Evolutionary conservation across 73 alveolate species (phyloP).

Genomic region (Diophrys sp.): DNA sequence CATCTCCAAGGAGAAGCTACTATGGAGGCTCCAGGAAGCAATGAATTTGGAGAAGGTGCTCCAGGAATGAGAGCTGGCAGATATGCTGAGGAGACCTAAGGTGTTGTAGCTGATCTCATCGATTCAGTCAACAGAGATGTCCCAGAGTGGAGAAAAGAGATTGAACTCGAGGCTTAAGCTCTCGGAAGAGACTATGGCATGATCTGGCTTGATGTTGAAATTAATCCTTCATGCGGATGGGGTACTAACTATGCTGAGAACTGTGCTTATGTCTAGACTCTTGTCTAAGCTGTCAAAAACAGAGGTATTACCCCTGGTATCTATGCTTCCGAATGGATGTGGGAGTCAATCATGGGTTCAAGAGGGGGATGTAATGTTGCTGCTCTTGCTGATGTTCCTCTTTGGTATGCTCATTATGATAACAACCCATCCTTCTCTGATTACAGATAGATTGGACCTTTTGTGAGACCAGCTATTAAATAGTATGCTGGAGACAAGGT

Average conservation of each 20-base stretch:
- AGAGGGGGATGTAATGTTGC: slow-evolving; percentile 49
- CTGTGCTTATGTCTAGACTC: slow-evolving; percentile 46
- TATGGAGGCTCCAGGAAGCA: not conserved
- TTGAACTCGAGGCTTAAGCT: not conserved
- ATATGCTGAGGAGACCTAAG: not conserved
- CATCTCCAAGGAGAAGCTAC: not conserved
- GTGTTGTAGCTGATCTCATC: not conserved
- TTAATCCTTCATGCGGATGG: slow-evolving; percentile 76
- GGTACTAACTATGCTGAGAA: slow-evolving; percentile 44
- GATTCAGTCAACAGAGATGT: slow-evolving; percentile 1
- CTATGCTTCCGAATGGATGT: slow-evolving; percentile 59
- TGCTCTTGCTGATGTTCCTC: slow-evolving; percentile 44
- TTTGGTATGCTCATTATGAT: slow-evolving; percentile 92
- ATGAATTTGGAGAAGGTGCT: slow-evolving; percentile 28
- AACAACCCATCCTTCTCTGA: slow-evolving; percentile 65
- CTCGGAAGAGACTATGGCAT: slow-evolving; percentile 47
- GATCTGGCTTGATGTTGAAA: slow-evolving; percentile 82
- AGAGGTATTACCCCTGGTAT: slow-evolving; percentile 66
- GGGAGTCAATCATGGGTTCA: slow-evolving; percentile 71
- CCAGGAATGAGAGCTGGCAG: not conserved
- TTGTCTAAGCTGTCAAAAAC: slow-evolving; percentile 45
- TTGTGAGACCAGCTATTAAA: slow-evolving; percentile 73
- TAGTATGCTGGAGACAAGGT: slow-evolving; percentile 69
- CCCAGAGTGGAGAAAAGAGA: not conserved
- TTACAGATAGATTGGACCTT: slow-evolving; percentile 70